Base-by-base conservation (phyloP, 352 stramenopile species). In the Globisporangium middletonii region DNA sequence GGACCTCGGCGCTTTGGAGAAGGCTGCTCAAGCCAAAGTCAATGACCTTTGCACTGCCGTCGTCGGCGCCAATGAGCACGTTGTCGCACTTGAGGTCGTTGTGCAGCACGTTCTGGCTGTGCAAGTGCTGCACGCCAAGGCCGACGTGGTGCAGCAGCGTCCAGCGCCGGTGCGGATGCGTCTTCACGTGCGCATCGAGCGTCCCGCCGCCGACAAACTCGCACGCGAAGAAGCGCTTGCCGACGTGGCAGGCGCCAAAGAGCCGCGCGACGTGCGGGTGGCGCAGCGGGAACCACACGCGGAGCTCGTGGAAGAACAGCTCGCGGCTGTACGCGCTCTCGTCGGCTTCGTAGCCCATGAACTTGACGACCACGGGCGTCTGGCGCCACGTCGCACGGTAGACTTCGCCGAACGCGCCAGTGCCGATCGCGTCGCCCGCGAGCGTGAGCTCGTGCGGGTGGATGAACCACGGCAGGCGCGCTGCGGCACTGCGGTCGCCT, bases 71-170 rank as follows among this genome's bases (percentile, higher is more conserved):
- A 6, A 93, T 55, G 12, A 54, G 50, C 33, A 55, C 50, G 27
- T 63, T 57, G 57, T 52, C 50, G 28, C 49, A 55, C 38, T 63
- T 63, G 19, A 63, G 38, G 23, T 56, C 57, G 38, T 27, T 46
- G 41, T 57, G 49, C 8, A 62, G 30, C 23, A 62, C 37, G 19
- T 44, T 50, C 6, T 50, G 9, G 13, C 16, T 19, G 42, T 62
- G 48, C 23, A 45, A 52, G 56, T 80, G 84, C 47, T 53, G 38
- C 6, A 92, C 55, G 0, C 77, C 83, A 12, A 60, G 16, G 2
- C 54, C 57, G 19, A 64, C 53, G 38, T 60, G 23, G 16, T 55
- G 33, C 16, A 60, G 42, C 35, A 64, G n/a, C 3, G 9, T 28
- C 11, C 19, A 23, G 43, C 43, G 13, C 4, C 16, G 19, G 16